Percentiles rank a stretch among this genome's conserved stretches.
Conservation (phyloP, 1,284 basidiomycete species). For the Ustilago sp. region DNA sequence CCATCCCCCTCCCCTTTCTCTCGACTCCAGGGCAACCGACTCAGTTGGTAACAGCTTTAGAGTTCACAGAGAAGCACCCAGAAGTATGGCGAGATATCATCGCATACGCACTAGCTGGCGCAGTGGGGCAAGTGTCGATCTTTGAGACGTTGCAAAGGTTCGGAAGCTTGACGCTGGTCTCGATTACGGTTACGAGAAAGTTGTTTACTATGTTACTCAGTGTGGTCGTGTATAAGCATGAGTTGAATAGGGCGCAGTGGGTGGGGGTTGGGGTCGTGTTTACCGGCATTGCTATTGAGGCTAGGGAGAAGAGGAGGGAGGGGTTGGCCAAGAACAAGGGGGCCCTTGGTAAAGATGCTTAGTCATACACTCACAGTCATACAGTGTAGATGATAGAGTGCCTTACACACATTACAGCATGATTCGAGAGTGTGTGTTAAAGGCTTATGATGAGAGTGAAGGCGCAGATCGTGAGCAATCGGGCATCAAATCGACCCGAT, state of each 20-base stretch:
- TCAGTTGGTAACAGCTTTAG: conserved; percentile 43
- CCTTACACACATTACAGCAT: too few species aligned
- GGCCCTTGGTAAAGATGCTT: conserved; percentile 50
- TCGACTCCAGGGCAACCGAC: conserved; percentile 23
- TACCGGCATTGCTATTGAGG: conserved; percentile 91
- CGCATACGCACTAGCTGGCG: conserved; percentile 89
- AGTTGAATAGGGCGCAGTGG: conserved; percentile 88
- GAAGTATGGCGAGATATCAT: conserved; percentile 80
- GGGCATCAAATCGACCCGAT: neutral
- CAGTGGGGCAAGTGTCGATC: conserved; percentile 95
- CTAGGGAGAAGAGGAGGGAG: conserved; percentile 72
- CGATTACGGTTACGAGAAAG: conserved; percentile 80
- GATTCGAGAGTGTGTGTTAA: neutral
- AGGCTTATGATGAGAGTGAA: neutral
- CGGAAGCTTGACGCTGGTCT: conserved; percentile 82
- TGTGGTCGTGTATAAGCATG: conserved; percentile 91
- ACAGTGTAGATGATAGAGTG: too few species aligned
- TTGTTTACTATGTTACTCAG: conserved; percentile 98
- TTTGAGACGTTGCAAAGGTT: conserved; percentile 98
- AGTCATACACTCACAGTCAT: neutral
- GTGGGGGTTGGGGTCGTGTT: conserved; percentile 89
- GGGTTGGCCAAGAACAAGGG: conserved; percentile 47
- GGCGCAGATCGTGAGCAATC: neutral
- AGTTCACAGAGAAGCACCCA: conserved; percentile 84
- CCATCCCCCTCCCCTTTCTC: conserved; percentile 75